Evolutionary conservation across 208 protist species (phyloP).

Genomic region (Leishmania gerbilli): DNA sequence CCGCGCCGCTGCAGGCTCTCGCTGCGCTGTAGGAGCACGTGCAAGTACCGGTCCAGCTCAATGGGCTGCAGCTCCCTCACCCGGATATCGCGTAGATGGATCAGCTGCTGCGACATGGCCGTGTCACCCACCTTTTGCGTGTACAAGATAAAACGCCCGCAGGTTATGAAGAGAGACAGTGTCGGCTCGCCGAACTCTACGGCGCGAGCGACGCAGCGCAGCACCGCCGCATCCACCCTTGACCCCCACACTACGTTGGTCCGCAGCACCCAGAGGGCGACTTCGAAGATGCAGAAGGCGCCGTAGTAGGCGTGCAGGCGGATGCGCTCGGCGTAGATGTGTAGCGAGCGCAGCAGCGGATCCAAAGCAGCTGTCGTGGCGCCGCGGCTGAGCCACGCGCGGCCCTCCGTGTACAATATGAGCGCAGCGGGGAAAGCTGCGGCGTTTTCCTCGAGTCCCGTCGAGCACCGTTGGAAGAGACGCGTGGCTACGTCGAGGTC

Average conservation of each 20-base stretch:
- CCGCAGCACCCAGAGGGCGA: slow-evolving; percentile 27
- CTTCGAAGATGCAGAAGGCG: slow-evolving; percentile 47
- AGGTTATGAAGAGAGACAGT: slow-evolving; percentile 46
- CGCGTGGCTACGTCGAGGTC: slow-evolving; percentile 27
- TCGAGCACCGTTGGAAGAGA: slow-evolving; percentile 30
- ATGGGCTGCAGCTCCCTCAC: slow-evolving; percentile 37
- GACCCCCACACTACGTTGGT: slow-evolving; percentile 27
- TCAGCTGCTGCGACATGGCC: slow-evolving; percentile 36
- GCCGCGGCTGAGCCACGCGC: slow-evolving; percentile 32
- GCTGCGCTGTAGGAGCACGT: slow-evolving; percentile 36
- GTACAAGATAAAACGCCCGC: slow-evolving; percentile 42
- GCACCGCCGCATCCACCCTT: slow-evolving; percentile 31
- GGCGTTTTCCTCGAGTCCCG: slow-evolving; percentile 15
- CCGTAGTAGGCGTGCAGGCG: slow-evolving; percentile 52
- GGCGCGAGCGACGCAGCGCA: slow-evolving; percentile 36
- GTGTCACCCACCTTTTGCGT: slow-evolving; percentile 32
- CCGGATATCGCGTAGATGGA: slow-evolving; percentile 25
- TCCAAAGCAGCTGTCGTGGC: slow-evolving; percentile 33
- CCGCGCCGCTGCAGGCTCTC: slow-evolving; percentile 36
- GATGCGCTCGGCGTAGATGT: slow-evolving; percentile 21
- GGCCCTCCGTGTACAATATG: slow-evolving; percentile 26
- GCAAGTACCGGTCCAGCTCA: slow-evolving; percentile 33
- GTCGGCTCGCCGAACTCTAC: slow-evolving; percentile 44
- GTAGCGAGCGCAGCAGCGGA: slow-evolving; percentile 34
- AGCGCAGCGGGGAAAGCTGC: slow-evolving; percentile 3